Base-by-base conservation (phyloP, 169 alveolate species). In the Plasmodium relictum region DNA sequence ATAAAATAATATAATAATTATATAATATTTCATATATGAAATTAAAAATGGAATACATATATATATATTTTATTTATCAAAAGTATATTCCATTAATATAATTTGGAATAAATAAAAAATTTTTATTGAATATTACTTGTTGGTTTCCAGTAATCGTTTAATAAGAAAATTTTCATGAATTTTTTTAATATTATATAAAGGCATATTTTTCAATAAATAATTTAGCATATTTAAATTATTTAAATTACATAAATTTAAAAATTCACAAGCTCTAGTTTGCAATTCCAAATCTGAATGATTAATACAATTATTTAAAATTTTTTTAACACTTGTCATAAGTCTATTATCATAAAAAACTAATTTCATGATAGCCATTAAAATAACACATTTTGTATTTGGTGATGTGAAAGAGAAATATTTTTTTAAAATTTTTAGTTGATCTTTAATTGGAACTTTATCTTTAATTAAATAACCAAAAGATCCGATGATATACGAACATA, bases 241-340 rank as follows among this genome's bases (percentile, higher is more conserved):
- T 45, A 62, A 24, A 16, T 66, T 91, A 65, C 62, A 88, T 8
- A 71, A 72, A 7, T 89, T 88, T 20, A 94, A 58, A 2, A 94
- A 73, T 48, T 92, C 95, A 24, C 95, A 94, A 0, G 95, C 93
- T 42, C 94, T 74, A 10, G 93, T 88, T 61, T 94, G 96, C 3
- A 94, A 88, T 39, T 74, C 76, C 42, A 86, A 76, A 58, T 94
- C 94, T 12, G 88, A 18, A 63, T 87, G 88, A 7, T 52, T 54
- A n/a, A 72, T 71, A 18, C 92, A 89, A 10, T 31, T 48, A 39
- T 88, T 93, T 14, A 92, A 44, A 24, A 94, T 88, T 42, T 63
- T 91, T 50, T 90, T 93, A 5, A 92, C 92, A 31, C 24, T 31
- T 0, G 16, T 39, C 52, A 62, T 54, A 12, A 92, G 74, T n/a